phyloP scores from a whole-genome alignment of 768 basidiomycete species.

The Phaeotremella fagi region DNA sequence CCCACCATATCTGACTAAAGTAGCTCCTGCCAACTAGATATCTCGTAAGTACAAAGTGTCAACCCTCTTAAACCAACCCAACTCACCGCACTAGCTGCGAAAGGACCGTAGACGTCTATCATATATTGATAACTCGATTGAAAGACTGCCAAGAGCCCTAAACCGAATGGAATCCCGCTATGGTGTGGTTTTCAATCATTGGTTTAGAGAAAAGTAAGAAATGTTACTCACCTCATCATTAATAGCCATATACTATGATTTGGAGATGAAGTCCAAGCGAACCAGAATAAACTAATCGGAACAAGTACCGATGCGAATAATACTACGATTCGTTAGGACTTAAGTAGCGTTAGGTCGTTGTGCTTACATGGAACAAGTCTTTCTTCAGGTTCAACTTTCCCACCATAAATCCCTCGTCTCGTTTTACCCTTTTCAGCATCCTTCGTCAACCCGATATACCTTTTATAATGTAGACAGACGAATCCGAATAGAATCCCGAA shows the following conservation, averaged over 20 bases:
- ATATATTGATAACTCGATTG: slow-evolving; percentile 25
- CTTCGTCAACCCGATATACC: slow-evolving; percentile 13
- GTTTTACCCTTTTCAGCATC: slow-evolving; percentile 18
- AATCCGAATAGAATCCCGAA: slow-evolving; percentile 16
- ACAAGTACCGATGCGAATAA: slow-evolving; percentile 13
- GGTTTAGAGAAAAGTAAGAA: neutral
- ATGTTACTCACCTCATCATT: slow-evolving; percentile 16
- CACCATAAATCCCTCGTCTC: slow-evolving; percentile 23
- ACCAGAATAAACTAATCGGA: slow-evolving; percentile 28
- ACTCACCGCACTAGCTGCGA: slow-evolving; percentile 26
- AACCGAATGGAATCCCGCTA: slow-evolving; percentile 23
- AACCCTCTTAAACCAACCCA: neutral
- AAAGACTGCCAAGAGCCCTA: slow-evolving; percentile 24
- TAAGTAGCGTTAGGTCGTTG: neutral
- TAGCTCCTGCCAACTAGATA: slow-evolving; percentile 16
- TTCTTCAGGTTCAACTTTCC: slow-evolving; percentile 28
- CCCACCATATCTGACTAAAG: slow-evolving; percentile 21
- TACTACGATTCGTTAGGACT: slow-evolving; percentile 2
- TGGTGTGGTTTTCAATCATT: neutral
- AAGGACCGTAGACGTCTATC: slow-evolving; percentile 29
- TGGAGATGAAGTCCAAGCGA: slow-evolving; percentile 25
- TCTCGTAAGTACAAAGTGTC: neutral
- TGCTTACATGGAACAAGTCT: slow-evolving; percentile 25
- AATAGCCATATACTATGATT: slow-evolving; percentile 17
- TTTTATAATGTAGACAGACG: slow-evolving; percentile 9